Percentiles rank a stretch among this genome's conserved stretches.
Conservation (phyloP, 1,284 basidiomycete genomes). For the Trametes versicolor region DNA sequence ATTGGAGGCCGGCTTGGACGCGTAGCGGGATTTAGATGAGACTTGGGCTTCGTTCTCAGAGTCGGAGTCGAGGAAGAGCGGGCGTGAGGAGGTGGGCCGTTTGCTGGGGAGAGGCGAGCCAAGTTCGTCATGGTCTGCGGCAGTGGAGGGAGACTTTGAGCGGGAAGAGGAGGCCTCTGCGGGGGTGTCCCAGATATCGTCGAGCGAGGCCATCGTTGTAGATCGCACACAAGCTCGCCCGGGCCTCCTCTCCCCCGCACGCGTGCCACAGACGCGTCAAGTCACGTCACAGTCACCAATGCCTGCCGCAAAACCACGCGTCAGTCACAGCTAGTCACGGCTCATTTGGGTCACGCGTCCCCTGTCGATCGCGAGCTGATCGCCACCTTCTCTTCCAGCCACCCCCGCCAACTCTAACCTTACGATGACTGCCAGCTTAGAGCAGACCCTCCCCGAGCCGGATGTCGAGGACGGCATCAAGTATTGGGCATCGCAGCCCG, state of each 20-base stretch:
- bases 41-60: slow-evolving; percentile 53
- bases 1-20: slow-evolving; percentile 32
- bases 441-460: slow-evolving; percentile 45
- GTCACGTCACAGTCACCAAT: not conserved
- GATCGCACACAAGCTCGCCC: slow-evolving; percentile 16
- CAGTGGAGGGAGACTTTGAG: slow-evolving; percentile 6
- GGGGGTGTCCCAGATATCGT: slow-evolving; percentile 58
- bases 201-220: slow-evolving; percentile 45
- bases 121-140: slow-evolving; percentile 11
- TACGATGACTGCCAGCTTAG: slow-evolving; percentile 12
- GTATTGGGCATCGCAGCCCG: slow-evolving; percentile 82
- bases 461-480: slow-evolving; percentile 74
- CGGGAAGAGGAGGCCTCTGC: slow-evolving; percentile 40
- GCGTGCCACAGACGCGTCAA: slow-evolving; percentile 30
- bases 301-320: not conserved
- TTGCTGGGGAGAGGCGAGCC: slow-evolving; percentile 39
- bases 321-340: slow-evolving; percentile 18
- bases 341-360: slow-evolving; percentile 19
- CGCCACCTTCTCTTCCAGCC: not conserved
- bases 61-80: slow-evolving; percentile 61
- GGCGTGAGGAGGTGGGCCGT: slow-evolving; percentile 41
- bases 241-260: not conserved
- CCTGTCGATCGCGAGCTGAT: slow-evolving; percentile 10
- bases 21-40: slow-evolving; percentile 30
- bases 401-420: not conserved